phyloP scores from a whole-genome alignment of 106 monocot species.

The Dioscorea alata region DNA sequence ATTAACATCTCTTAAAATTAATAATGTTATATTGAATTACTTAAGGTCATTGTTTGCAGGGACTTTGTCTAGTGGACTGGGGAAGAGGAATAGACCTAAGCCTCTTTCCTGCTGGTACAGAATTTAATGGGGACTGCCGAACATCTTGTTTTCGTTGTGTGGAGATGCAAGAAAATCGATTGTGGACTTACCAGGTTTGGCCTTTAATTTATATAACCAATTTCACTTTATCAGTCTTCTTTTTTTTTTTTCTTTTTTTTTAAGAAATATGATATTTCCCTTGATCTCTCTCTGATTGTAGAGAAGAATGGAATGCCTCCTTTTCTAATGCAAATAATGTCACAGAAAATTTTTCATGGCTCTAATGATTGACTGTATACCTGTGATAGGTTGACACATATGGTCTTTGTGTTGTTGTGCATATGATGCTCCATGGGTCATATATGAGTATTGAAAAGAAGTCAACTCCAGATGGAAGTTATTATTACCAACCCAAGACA shows the following conservation, averaged over 20 bases:
- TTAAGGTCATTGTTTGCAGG: slow-evolving; percentile 32
- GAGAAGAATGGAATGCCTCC: too few species aligned
- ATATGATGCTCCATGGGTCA: slow-evolving; percentile 95
- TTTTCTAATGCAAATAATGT: too few species aligned
- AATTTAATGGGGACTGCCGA: slow-evolving; percentile 62
- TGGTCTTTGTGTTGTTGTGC: slow-evolving; percentile 73
- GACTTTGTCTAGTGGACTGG: slow-evolving; percentile 96
- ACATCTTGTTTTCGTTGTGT: slow-evolving; percentile 86
- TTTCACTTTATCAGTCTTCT: too few species aligned
- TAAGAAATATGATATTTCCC: too few species aligned
- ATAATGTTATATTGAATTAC: not conserved
- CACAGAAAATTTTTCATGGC: not conserved
- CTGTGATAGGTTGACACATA: slow-evolving; percentile 83
- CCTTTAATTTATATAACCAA: not conserved
- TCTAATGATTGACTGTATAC: not conserved
- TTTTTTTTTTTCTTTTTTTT: too few species aligned
- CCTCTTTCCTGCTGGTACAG: slow-evolving; percentile 52
- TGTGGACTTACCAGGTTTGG: slow-evolving; percentile 82
- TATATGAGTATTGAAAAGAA: slow-evolving; percentile 81
- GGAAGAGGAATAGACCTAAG: slow-evolving; percentile 77
- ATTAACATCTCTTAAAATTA: too few species aligned
- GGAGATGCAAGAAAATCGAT: slow-evolving; percentile 74
- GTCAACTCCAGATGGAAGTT: slow-evolving; percentile 35
- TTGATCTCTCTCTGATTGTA: too few species aligned
- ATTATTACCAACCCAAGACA: slow-evolving; percentile 62